Evolutionary conservation across 2,329 filamentous ascomycete genomes (phyloP).

Genomic region (Erysiphe neolycopersici): DNA sequence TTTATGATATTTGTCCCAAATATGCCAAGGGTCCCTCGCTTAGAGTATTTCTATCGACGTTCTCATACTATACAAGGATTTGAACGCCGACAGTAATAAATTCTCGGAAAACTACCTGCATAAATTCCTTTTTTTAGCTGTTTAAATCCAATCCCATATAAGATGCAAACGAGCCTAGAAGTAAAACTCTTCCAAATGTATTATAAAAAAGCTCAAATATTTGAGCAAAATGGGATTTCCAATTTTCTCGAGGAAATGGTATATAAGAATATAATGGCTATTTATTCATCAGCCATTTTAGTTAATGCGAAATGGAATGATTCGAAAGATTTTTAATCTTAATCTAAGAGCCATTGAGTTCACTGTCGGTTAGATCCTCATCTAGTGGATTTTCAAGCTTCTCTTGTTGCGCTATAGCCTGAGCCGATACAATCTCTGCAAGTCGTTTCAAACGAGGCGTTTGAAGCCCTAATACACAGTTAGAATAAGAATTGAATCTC

Average conservation of each 20-base stretch:
- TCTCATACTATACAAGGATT: neutral
- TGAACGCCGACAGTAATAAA: neutral
- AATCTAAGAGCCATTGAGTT: slow-evolving; percentile 10
- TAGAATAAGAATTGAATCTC: slow-evolving; percentile 7
- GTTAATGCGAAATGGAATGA: neutral
- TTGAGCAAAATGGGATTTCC: neutral
- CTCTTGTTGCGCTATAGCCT: slow-evolving; percentile 72
- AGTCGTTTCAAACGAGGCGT: slow-evolving; percentile 82
- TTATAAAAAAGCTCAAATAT: neutral
- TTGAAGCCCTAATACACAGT: slow-evolving; percentile 47
- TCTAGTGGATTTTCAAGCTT: slow-evolving; percentile 35
- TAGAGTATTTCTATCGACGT: neutral
- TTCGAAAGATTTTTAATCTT: neutral
- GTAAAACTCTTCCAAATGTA: neutral
- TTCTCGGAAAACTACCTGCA: neutral
- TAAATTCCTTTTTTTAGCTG: neutral
- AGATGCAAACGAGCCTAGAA: neutral
- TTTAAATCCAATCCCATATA: neutral
- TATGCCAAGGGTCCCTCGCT: neutral
- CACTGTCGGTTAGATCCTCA: slow-evolving; percentile 19
- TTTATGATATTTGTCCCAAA: neutral
- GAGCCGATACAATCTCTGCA: slow-evolving; percentile 92
- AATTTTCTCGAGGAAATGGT: neutral
- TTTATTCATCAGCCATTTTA: neutral
- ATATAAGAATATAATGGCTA: neutral